These are phyloP conservation scores for Hypoxylon sp. DNA, from an alignment of 2,329 filamentous ascomycete species.

Conservation along the genomic window DNA sequence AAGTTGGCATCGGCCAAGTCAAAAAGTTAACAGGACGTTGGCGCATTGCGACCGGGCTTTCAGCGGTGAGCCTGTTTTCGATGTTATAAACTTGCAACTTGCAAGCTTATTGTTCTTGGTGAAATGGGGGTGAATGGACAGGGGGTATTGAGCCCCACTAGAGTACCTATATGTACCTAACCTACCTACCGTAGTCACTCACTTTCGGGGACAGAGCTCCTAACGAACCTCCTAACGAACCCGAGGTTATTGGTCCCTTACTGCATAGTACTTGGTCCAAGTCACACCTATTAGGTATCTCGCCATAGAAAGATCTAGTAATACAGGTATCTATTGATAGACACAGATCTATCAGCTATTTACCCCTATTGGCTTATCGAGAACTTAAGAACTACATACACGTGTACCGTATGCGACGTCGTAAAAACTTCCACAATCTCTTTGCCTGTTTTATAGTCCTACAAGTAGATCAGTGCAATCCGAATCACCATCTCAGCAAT, in stretches of 20 bases:
- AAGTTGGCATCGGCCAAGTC: constrained; percentile 32
- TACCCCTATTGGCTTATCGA: constrained; percentile 25
- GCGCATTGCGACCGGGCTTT: constrained; percentile 24
- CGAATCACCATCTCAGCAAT: constrained; percentile 12
- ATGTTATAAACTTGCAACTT: constrained; percentile 27
- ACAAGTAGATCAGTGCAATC: constrained; percentile 16
- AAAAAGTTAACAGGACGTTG: constrained; percentile 21
- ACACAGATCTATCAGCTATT: constrained; percentile 11
- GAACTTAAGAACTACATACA: constrained; percentile 3
- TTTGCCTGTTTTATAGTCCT: constrained; percentile 6
- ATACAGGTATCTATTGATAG: constrained; percentile 10
- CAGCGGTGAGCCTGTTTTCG: constrained; percentile 38
- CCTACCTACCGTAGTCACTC: too few species aligned
- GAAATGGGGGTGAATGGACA: constrained; percentile 3
- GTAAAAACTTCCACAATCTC: constrained; percentile 10
- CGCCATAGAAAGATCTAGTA: constrained; percentile 12
- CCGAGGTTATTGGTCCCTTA: constrained; percentile 6
- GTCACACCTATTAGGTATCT: constrained; percentile 5
- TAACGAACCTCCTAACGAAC: background rate
- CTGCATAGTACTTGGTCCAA: constrained; percentile 9
- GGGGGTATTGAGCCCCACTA: constrained; percentile 26
- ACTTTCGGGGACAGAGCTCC: too few species aligned
- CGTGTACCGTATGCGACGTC: constrained; percentile 10
- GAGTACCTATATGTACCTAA: background rate
- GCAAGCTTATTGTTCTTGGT: constrained; percentile 11